Base-by-base conservation (phyloP, 2,329 filamentous ascomycete species). In the Fusarium sulawesiense region DNA sequence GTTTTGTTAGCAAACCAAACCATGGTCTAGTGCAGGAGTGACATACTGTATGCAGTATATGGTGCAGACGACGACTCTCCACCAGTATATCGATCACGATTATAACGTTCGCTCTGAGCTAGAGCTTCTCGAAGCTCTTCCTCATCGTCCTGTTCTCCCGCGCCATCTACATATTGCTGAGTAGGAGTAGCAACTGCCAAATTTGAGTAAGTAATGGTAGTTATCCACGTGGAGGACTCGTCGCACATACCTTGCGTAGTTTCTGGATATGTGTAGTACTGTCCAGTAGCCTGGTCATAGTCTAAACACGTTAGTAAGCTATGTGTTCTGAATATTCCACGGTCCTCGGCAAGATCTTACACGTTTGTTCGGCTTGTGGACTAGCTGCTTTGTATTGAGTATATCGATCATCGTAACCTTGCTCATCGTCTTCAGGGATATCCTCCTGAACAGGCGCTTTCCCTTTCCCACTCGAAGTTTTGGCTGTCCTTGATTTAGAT, bases 401-500 rank as follows among this genome's bases (percentile, higher is more conserved):
- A 44, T 51, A 48, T 12, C 41, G 40, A 20, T 47, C 44, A 14
- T 56, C 59, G 20, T 56, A 44, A 6, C 57, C 51, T 7, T 59
- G 60, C 40, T 66, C 73, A n/a, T 60, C 53, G 7, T 66, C 64
- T 23, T 73, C 73, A 1, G 62, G 58, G 4, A 66, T 69, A 4
- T 71, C 61, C n/a, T 66, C 64, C 4, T 66, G 41, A 29, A 63
- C 70, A 7, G 61, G 65, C 20, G 30, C 53, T 42, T 76, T 75
- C 7, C 72, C 72, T 47, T 76, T 75, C 25, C 63, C 66, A 50
- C 66, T 58, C 10, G 68, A 71, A 23, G 64, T 58, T 41, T 74
- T 74, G 27, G 60, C 63, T 27, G 64, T 55, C 58, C 67, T 75
- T 14, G 72, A 67, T 30, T 66, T 73, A 4, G 68, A 67, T 48